These are phyloP conservation scores for Chytridium lagenaria DNA, from an alignment of 371 early-diverging fungal species.

Conservation along the genomic window DNA sequence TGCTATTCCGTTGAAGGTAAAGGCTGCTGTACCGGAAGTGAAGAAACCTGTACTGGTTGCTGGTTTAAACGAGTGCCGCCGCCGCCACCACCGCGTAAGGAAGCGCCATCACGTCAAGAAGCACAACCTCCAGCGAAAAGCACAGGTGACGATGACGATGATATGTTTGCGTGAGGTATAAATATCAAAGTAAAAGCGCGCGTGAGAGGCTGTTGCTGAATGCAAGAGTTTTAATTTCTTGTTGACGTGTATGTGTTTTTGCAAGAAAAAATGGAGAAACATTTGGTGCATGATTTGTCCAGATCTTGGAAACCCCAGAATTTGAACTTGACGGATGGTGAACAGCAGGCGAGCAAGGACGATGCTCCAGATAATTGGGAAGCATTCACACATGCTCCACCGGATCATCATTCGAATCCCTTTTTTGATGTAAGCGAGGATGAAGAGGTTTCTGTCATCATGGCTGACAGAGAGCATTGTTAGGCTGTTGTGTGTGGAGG, in stretches of 20 bases:
- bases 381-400: conserved; percentile 12
- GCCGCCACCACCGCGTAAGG: not conserved
- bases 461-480: not conserved
- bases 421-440: conserved; percentile 3
- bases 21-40: not conserved
- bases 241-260: too few relatives aligned
- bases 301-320: not conserved
- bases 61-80: too few relatives aligned
- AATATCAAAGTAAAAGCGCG: too few relatives aligned
- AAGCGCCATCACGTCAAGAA: too few relatives aligned
- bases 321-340: not conserved
- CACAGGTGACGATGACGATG: too few relatives aligned
- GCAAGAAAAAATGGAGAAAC: not conserved
- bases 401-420: conserved; percentile 12
- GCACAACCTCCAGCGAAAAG: not conserved
- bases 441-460: not conserved
- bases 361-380: not conserved
- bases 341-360: not conserved
- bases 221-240: too few relatives aligned
- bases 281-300: not conserved
- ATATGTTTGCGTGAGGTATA: conserved; percentile 15
- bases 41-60: not conserved
- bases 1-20: not conserved
- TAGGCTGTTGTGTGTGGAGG: conserved; percentile 74
- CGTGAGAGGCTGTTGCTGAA: too few relatives aligned